Conservation (phyloP, 2,329 filamentous ascomycete genomes). For the Eutypa lata region DNA sequence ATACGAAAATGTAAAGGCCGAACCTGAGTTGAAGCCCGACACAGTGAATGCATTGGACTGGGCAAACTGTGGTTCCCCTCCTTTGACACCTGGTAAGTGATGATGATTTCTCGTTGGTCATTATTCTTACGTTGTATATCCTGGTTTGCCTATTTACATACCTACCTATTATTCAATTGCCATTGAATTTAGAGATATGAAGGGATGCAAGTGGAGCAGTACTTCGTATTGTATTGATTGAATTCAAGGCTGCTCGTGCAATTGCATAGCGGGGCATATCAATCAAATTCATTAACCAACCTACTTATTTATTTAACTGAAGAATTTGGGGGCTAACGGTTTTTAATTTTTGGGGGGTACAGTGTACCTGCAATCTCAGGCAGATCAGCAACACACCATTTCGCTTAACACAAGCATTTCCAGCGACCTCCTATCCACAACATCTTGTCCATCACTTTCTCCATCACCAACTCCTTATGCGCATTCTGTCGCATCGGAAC, state of each 20-base stretch:
- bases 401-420: constrained; percentile 60
- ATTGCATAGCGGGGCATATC: constrained; percentile 2
- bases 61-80: constrained; percentile 74
- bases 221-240: background rate
- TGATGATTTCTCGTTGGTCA: constrained; percentile 12
- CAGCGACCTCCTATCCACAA: constrained; percentile 70
- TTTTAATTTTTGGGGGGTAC: constrained; percentile 11
- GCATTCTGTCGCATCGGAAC: constrained; percentile 63
- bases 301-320: constrained; percentile 32
- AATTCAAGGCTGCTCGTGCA: background rate
- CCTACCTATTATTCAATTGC: background rate
- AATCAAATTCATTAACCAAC: constrained; percentile 9
- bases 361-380: constrained; percentile 37
- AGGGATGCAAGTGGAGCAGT: background rate
- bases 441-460: constrained; percentile 79
- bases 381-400: constrained; percentile 40
- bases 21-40: constrained; percentile 68
- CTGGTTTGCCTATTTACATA: too few species aligned
- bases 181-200: background rate
- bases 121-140: too few species aligned
- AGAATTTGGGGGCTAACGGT: constrained; percentile 20
- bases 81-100: constrained; percentile 86
- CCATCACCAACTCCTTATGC: constrained; percentile 82
- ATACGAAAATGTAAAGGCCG: constrained; percentile 66
- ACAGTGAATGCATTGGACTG: constrained; percentile 72